Percentiles rank a stretch among this genome's conserved stretches.
These are phyloP conservation scores for Rubroboletus satanas DNA, from an alignment of 768 basidiomycete species.

Conservation along the genomic window DNA sequence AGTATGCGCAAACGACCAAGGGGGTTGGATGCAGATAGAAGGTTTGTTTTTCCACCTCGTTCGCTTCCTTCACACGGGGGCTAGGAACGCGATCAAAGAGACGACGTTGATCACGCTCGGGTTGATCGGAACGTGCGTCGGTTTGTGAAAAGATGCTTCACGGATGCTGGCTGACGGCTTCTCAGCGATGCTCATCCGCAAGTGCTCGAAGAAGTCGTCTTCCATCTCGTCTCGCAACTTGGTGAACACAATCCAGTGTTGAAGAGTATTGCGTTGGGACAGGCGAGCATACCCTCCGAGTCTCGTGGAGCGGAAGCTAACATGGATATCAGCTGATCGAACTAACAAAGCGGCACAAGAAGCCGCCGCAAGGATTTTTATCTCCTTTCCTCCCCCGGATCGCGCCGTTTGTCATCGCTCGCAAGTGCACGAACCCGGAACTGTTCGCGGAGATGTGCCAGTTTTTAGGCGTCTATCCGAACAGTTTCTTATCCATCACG, in stretches of 20 bases:
- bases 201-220: conserved; percentile 55
- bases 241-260: conserved; percentile 65
- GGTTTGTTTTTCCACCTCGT: conserved; percentile 45
- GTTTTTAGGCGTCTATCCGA: conserved; percentile 55
- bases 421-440: conserved; percentile 54
- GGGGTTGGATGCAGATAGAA: conserved; percentile 36
- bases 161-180: conserved; percentile 4
- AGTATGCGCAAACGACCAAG: conserved; percentile 36
- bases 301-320: background rate
- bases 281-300: conserved; percentile 40
- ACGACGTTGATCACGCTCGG: conserved; percentile 62
- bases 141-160: background rate
- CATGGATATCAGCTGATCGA: conserved; percentile 46
- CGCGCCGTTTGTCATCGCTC: conserved; percentile 59
- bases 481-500: conserved; percentile 62
- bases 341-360: conserved; percentile 55
- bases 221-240: conserved; percentile 61
- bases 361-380: conserved; percentile 61
- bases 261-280: conserved; percentile 63
- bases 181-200: conserved; percentile 47
- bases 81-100: conserved; percentile 52
- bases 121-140: conserved; percentile 42
- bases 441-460: conserved; percentile 63
- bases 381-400: conserved; percentile 67
- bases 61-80: conserved; percentile 41